Evolutionary conservation across 768 basidiomycete genomes (phyloP), one percentile per base, ranked within the genome.

Genomic region (Auriscalpium vulgare): DNA sequence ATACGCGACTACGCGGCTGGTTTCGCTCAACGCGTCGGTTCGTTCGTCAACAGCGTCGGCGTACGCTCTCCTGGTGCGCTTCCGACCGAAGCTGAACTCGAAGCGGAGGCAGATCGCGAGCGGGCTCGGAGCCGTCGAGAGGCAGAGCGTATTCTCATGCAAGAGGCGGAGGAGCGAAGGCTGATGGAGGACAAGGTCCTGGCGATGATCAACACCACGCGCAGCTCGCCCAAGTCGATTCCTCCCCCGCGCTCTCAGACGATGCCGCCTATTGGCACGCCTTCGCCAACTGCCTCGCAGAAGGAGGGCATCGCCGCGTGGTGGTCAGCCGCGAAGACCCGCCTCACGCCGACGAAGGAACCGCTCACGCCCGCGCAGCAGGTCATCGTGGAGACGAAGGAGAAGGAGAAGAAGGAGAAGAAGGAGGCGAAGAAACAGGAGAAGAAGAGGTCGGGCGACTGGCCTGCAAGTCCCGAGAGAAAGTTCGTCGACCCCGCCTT

Each of bases 281-380:
- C 29, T 29, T 86, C 87, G 0, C 87, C 86, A 1, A 75, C 82
- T 2, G 65, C 74, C 9, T 84, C 84, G 7, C 78, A 83, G 62
- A 86, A 87, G 68, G 87, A 85, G n/a, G 66, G 67, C 2, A 65
- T 59, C 1, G 75, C 75, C 47, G 10, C 35, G 38, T 92, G 91
- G 91, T 90, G 89, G 87, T 69, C 78, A 10, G 75, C 81, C 3
- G 82, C 89, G 17, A 91, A 88, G 75, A 81, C 80, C 61, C 82
- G 74, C 61, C 76, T 93, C 10, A 90, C 88, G 1, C 88, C 90
- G 2, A 85, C 85, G 11, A 92, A 91, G 62, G 84, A 87, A 13
- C 68, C 74, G 1, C 80, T 89, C n/a, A 92, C 91, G 0, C 88
- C 90, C 9, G 90, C 91, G 0, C 90, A 92, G 63, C 88, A 90